Conservation (phyloP, 129 eudicot species). For the Scalesia atractyloides region DNA sequence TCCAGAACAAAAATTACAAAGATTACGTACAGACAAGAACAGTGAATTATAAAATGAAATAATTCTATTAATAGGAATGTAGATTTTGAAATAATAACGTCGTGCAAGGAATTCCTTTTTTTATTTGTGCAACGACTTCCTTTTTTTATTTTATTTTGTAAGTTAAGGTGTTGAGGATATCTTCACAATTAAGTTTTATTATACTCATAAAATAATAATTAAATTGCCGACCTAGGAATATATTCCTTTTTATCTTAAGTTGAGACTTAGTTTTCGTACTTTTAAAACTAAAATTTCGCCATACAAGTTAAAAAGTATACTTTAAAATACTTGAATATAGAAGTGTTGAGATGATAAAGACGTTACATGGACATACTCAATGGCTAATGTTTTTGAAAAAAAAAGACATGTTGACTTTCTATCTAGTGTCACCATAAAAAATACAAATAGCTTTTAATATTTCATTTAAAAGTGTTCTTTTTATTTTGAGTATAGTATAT, state of each 20-base stretch:
- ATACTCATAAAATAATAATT: neutral
- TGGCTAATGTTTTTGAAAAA: no score
- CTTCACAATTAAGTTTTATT: neutral
- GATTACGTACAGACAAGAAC: no score
- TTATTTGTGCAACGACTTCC: neutral
- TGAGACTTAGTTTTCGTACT: neutral
- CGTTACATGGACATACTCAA: no score
- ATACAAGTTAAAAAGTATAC: no score
- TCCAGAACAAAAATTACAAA: no score
- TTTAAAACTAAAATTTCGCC: neutral
- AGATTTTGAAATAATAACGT: neutral
- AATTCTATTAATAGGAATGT: neutral
- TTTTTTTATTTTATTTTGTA: neutral
- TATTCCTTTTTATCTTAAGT: constrained; percentile 12
- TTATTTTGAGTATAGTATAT: no score
- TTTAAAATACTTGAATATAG: no score
- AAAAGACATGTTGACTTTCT: no score
- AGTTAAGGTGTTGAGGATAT: neutral
- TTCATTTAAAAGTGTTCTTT: no score
- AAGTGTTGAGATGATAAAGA: no score
- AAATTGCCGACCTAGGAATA: neutral
- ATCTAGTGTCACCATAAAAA: no score
- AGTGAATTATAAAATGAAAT: neutral
- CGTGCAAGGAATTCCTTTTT: neutral
- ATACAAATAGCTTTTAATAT: no score